Evolutionary conservation across 75 land plant genomes (phyloP).

Genomic region (Cupressus sempervirens): DNA sequence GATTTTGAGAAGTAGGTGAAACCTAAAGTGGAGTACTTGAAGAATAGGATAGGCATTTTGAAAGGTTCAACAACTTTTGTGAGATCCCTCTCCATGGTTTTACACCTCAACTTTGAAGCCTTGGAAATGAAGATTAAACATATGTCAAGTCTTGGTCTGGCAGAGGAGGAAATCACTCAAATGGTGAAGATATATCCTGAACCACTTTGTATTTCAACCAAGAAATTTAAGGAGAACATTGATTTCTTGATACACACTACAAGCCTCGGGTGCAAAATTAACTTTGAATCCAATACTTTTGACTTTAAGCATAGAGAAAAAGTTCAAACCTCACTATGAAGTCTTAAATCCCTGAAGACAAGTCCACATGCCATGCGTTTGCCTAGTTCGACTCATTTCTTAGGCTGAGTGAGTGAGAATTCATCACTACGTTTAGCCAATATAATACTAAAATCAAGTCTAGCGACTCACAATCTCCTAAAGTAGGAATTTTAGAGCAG

Average conservation of each 20-base stretch:
- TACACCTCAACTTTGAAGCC: constrained; percentile 21
- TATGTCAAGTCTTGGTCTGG: constrained; percentile 30
- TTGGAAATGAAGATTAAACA: constrained; percentile 23
- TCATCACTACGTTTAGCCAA: not conserved
- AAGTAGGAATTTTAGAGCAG: not conserved
- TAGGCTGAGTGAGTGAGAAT: not conserved
- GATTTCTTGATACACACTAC: constrained; percentile 23
- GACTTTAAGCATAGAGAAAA: constrained; percentile 13
- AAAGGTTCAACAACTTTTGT: not conserved
- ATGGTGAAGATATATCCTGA: constrained; percentile 19
- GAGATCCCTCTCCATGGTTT: not conserved
- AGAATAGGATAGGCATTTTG: not conserved
- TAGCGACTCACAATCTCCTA: too few relatives aligned
- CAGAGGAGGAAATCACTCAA: constrained; percentile 16
- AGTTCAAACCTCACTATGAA: constrained; percentile 5
- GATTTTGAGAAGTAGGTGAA: not conserved
- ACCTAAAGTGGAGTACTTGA: not conserved
- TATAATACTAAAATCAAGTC: too few relatives aligned
- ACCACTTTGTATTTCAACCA: constrained; percentile 17
- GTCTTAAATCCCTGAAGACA: too few relatives aligned
- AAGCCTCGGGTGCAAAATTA: constrained; percentile 16
- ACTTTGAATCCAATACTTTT: constrained; percentile 17
- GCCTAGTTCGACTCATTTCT: not conserved
- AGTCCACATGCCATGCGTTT: too few relatives aligned
- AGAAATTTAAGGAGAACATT: constrained; percentile 38